Base-by-base conservation (phyloP, 1,284 basidiomycete genomes). In the Pterula multifida region DNA sequence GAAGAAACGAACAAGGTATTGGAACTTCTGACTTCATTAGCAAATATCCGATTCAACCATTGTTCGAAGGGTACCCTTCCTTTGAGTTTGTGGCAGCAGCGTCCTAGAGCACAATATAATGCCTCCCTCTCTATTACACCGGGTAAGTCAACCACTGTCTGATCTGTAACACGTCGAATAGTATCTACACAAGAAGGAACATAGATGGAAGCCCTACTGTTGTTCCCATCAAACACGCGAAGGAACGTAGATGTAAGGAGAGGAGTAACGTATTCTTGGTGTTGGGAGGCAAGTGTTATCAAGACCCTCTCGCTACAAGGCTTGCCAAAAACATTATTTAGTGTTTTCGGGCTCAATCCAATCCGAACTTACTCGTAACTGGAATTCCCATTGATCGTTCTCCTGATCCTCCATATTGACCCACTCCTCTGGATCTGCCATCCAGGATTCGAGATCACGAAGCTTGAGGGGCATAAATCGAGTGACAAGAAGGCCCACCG, bases 401-500 rank as follows among this genome's bases (percentile, higher is more conserved):
- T 90, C 91, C 55, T 83, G 85, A 54, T 88, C 85, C 65, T 93
- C 89, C 1, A 77, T 63, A 53, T 90, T 85, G 3, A 91, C 76
- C 89, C 90, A 95, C 59, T 92, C 88, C 66, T 95, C 91, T 0
- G 90, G 89, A 63, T 92, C 88, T 23, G 75, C 72, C 66, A 84
- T 75, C 81, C 91, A 88, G 2, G 70, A 73, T 55, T 90, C 79
- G 3, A 94, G 72, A 62, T 94, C 90, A 3, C 73, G 66, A 1
- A 84, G 74, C 50, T 85, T 87, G 26, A 94, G 70, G 2, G 88
- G 88, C 60, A 95, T 82, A 58, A 92, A 86, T 22, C 85, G 78
- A 28, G 84, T 84, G 22, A 94, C 75, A 3, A 95, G 74, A 13
- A 91, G 68, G 54, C 76, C 75, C 25, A 92, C 84, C 0, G 90